Base-by-base conservation (phyloP, 2,329 filamentous ascomycete genomes). In the Albifimbria verrucaria region DNA sequence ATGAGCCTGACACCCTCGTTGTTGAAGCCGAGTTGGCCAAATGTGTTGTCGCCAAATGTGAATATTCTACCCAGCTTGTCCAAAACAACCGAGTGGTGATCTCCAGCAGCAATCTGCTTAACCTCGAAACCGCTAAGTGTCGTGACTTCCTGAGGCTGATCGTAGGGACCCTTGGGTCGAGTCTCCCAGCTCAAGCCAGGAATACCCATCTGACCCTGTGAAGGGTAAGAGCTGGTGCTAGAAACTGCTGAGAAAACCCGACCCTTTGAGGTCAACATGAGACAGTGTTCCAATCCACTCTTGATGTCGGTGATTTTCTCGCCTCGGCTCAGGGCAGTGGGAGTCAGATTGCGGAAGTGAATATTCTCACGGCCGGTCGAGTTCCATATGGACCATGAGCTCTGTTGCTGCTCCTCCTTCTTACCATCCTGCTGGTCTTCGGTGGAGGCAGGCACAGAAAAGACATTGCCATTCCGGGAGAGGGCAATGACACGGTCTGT, bases 191-290 rank as follows among this genome's bases (percentile, higher is more conserved):
- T 88, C 44, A 97, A 73, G 1, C 90, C 92, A 0, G 91, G 87
- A 22, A 97, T 78, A 46, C 94, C 94, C 48, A 97, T 81, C 71
- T 99, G 92, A 6, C 94, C 94, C 65, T 83, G 87, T 2, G 82
- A 81, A 1, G 94, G 94, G 66, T 89, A 97, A 49, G 85, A 79
- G 52, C 88, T 82, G 18, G 86, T 86, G 56, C 89, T 91, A 2
- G 91, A 86, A 2, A 90, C 93, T n/a, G 89, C 87, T 2, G 92
- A 89, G 71, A 95, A 97, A 28, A 97, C 81, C 41, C 93, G 89
- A 1, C 94, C 94, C 50, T 82, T 83, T 46, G 85, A 91, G 0
- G 93, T 97, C 55, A 97, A 79, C 48, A 99, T 78, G 1, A 97
- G 79, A 26, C 88, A 89, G 68, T 97, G 93, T 65, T 97, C 92